Base-by-base conservation (phyloP, 192 early-diverging fungal species). In the Entomortierella parvispora region DNA sequence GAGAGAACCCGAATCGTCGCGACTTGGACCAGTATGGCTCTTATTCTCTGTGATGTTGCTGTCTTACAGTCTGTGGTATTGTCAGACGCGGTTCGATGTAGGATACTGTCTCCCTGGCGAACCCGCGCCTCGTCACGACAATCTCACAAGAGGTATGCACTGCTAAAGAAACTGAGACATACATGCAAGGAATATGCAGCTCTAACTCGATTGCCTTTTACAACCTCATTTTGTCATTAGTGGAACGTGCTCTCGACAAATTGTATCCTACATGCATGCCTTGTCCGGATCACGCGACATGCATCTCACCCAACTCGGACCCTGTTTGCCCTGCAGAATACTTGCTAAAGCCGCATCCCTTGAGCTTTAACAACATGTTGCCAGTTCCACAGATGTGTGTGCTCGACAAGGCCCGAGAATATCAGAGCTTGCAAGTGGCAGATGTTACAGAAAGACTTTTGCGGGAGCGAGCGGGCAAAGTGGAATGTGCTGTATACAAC, bases 181-280 rank as follows among this genome's bases (percentile, higher is more conserved):
- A n/a, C n/a, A n/a, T 12, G 9, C 20, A 42, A 14, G 20, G 4
- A 12, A 8, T 28, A 15, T 23, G 8, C 22, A 31, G 15, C 32
- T 62, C 6, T 28, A 40, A 20, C 18, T 23, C 26, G 54, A 44
- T 23, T 56, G 25, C 15, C 26, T 26, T 37, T 22, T 33, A 12
- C 18, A 43, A 29, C 28, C 25, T 2, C 18, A 10, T 48, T 33
- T 1, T 63, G 32, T 26, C 4, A 53, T 25, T 48, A 57, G 59
- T 54, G 12, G n/a, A 56, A 28, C 44, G 32, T 28, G 45, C 45
- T 53, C 28, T 51, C 25, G 55, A 57, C 15, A 51, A 47, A 48
- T 23, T 80, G 22, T 71, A 71, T 29, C 80, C 80, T 28, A 71
- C 48, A 9, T 82, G 80, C 49, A 82, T 82, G 20, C 61, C 80